Evolutionary conservation across 768 basidiomycete genomes (phyloP).

Genomic region (Suillus clintonianus): DNA sequence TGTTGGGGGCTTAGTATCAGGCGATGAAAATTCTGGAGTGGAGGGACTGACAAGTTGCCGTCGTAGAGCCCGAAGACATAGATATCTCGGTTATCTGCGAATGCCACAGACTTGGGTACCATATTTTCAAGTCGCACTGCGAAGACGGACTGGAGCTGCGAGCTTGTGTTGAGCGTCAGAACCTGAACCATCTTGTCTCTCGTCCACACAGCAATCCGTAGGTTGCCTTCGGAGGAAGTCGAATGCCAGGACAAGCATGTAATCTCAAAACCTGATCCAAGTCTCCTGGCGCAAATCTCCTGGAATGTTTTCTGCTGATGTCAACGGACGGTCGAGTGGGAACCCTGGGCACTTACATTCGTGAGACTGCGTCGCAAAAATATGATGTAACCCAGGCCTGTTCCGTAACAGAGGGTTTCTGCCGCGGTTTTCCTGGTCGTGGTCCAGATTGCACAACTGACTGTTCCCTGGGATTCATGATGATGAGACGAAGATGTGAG

Average conservation of each 20-base stretch:
- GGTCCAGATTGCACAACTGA: slow-evolving; percentile 7
- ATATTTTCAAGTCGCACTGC: slow-evolving; percentile 4
- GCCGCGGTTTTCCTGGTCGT: slow-evolving; percentile 2
- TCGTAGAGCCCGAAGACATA: slow-evolving; percentile 12
- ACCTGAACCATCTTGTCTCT: slow-evolving; percentile 3
- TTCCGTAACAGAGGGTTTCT: too few relatives aligned
- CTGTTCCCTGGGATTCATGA: neutral
- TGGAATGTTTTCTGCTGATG: slow-evolving; percentile 10
- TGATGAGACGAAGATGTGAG: neutral
- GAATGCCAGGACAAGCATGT: slow-evolving; percentile 8
- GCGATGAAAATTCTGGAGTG: neutral
- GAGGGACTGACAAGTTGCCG: slow-evolving; percentile 11
- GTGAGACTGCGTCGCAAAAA: slow-evolving; percentile 5
- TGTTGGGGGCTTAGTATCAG: neutral
- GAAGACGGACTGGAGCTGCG: too few relatives aligned
- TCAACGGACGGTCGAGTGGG: neutral
- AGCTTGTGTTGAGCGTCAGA: slow-evolving; percentile 7
- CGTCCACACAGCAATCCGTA: slow-evolving; percentile 4
- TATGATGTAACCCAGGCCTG: slow-evolving; percentile 3
- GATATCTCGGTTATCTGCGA: neutral
- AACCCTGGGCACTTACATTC: slow-evolving; percentile 8
- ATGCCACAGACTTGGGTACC: slow-evolving; percentile 4
- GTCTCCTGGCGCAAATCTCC: slow-evolving; percentile 9
- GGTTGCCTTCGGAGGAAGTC: neutral
- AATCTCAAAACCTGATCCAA: slow-evolving; percentile 11